A percentile compares a stretch with the other conserved stretches of the same genome.
phyloP scores from a whole-genome alignment of 345 rosid genomes.

The Dipteronia sinensis region DNA sequence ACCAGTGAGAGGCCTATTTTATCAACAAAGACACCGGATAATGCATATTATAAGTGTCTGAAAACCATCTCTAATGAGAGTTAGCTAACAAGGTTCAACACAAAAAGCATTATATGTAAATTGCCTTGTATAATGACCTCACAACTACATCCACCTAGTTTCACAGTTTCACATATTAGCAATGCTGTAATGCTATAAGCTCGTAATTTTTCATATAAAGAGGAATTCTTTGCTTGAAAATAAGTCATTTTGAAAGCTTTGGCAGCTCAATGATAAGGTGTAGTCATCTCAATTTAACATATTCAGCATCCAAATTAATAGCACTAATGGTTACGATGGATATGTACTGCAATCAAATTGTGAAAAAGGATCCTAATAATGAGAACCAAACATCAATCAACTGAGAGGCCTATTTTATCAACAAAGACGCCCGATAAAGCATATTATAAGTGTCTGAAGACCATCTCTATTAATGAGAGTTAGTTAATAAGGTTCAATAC shows the following conservation, averaged over 20 bases:
- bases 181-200: not conserved
- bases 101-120: not conserved
- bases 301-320: not conserved
- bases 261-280: not conserved
- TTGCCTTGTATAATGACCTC: not conserved
- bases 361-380: too few relatives aligned
- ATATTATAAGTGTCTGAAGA: not conserved
- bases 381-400: not conserved
- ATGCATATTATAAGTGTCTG: not conserved
- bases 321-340: too few relatives aligned
- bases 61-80: not conserved
- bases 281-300: not conserved
- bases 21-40: not conserved
- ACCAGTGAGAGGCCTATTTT: not conserved
- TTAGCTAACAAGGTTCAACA: not conserved
- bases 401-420: not conserved
- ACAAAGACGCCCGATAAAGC: not conserved
- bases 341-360: too few relatives aligned
- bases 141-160: not conserved
- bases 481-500: not conserved
- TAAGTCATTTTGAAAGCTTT: constrained; percentile 1
- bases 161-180: not conserved
- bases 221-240: too few relatives aligned
- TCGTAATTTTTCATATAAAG: not conserved
- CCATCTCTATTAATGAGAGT: not conserved